These are phyloP conservation scores for Grosmannia huntii DNA, from an alignment of 2,329 filamentous ascomycete genomes.

Conservation along the genomic window DNA sequence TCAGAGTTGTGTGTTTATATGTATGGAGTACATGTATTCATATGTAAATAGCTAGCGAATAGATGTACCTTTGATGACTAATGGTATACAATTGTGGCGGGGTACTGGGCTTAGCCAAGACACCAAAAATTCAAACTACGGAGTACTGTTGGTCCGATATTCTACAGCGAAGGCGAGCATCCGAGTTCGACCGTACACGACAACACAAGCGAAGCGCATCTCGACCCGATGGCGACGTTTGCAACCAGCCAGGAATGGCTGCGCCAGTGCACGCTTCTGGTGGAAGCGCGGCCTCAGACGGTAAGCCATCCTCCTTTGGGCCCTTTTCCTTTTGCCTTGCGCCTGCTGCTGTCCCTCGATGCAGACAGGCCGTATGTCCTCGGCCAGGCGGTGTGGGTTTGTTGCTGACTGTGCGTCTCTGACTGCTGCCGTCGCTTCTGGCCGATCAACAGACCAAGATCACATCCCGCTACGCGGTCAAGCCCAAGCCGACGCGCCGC, in stretches of 20 bases:
- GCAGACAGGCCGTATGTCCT: neutral
- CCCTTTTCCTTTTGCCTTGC: neutral
- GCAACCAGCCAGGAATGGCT: slow-evolving; percentile 83
- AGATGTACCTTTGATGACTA: neutral
- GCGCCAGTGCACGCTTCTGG: slow-evolving; percentile 69
- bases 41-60: neutral
- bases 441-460: slow-evolving; percentile 56
- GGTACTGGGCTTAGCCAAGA: neutral
- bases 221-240: slow-evolving; percentile 62
- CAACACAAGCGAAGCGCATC: slow-evolving; percentile 11
- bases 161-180: neutral
- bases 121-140: neutral
- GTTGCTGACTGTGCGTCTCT: neutral
- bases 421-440: neutral
- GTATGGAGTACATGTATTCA: neutral
- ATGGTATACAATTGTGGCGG: neutral
- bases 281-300: slow-evolving; percentile 74
- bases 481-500: slow-evolving; percentile 22
- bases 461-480: slow-evolving; percentile 81
- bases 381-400: too few relatives aligned
- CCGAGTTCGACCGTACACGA: neutral
- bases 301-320: slow-evolving; percentile 37
- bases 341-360: too few relatives aligned
- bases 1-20: neutral
- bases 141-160: neutral